Base-by-base conservation (phyloP, 2,329 filamentous ascomycete species). In the Didymella sp. region DNA sequence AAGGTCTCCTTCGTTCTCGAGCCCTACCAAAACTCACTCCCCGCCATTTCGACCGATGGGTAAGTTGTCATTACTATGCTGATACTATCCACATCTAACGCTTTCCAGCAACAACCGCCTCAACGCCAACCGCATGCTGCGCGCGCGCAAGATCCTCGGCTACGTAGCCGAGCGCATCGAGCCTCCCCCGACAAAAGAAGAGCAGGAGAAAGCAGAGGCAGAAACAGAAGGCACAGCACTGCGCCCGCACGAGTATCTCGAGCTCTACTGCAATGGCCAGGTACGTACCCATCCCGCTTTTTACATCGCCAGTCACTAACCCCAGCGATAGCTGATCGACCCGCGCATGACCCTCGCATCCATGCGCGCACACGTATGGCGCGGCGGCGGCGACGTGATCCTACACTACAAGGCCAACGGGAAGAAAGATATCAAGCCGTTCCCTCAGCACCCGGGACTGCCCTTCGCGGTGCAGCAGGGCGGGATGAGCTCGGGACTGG, bases 1-100 rank as follows among this genome's bases (percentile, higher is more conserved):
- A 99, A 99, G 81, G 88, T 98, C n/a, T 93, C 91, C 3, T 99
- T 99, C 71, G 85, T 96, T 15, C 82, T 99, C 22, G 87, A 95
- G 66, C 93, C 95, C 0, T 92, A 85, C 79, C 84, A 90, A 67
- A 88, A 91, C 63, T 78, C 84, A 24, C 79, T 98, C 49, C 92
- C 92, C 0, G 84, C 84, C 51, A 89, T 97, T 46, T 85, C 89
- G 28, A 85, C 86, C 4, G 92, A 96, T 71, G 89, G 82, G 83
- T 86, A 80, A 70, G 79, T 75, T 9, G 59, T 41, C 52, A 17
- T 37, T n/a, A 37, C 13, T 33, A 15, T 33, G 15, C n/a, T 15
- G 4, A n/a, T 33, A 33, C 15, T 5, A 1, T 6, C n/a, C 30
- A 33, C 6, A n/a, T 13, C 30, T 33, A 33, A 33, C n/a, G 13